Evolutionary conservation across 2,329 filamentous ascomycete genomes (phyloP).

Genomic region (Parastagonospora avenae): DNA sequence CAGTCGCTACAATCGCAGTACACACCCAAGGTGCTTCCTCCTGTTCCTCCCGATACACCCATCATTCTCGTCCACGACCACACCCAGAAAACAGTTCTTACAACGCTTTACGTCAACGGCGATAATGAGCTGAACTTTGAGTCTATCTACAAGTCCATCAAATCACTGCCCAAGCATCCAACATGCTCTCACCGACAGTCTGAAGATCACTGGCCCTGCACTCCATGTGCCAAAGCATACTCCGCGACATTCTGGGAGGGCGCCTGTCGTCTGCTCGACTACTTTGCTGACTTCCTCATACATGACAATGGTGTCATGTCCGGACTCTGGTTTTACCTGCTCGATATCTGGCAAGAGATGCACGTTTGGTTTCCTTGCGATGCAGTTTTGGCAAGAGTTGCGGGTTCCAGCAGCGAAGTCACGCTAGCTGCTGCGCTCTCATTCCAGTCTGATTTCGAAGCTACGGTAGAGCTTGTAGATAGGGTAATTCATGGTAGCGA

Average conservation of each 20-base stretch:
- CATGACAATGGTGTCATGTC: conserved; percentile 29
- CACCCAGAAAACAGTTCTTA: conserved; percentile 8
- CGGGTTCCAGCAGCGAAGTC: too few species aligned
- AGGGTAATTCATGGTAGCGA: conserved; percentile 1
- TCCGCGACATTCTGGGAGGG: conserved; percentile 19
- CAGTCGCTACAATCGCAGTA: too few species aligned
- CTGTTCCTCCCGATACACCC: conserved; percentile 1
- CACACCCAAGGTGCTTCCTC: too few species aligned
- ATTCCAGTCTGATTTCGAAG: conserved; percentile 5
- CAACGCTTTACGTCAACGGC: conserved; percentile 13
- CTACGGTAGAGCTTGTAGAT: conserved; percentile 4
- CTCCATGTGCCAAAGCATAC: conserved; percentile 6
- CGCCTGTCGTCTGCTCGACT: conserved; percentile 32
- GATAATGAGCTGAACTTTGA: conserved; percentile 23
- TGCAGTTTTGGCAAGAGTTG: conserved; percentile 5
- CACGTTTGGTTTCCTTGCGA: neutral
- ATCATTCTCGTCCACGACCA: conserved; percentile 19
- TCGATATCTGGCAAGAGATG: conserved; percentile 29
- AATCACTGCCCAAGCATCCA: conserved; percentile 10
- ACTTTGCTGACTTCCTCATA: conserved; percentile 34
- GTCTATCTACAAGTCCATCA: conserved; percentile 17
- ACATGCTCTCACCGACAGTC: neutral
- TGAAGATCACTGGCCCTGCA: conserved; percentile 10
- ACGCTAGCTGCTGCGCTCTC: neutral
- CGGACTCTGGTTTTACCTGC: conserved; percentile 32